These are phyloP conservation scores for Sisymbrium altissimum DNA, from an alignment of 345 rosid species.

Conservation along the genomic window DNA sequence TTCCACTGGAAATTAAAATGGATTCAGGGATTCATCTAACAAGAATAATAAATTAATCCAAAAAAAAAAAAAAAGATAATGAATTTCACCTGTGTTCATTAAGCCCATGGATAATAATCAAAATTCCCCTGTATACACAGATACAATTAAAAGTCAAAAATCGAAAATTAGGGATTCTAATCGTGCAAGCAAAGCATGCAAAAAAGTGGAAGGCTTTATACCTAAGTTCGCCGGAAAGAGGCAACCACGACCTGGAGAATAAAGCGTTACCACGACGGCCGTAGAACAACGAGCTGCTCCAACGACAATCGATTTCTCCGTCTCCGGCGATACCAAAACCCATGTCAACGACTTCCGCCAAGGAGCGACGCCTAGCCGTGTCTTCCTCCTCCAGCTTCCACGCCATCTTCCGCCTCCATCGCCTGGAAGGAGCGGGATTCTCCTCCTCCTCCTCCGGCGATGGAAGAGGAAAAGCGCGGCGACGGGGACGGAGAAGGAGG, in stretches of 20 bases:
- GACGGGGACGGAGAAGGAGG: constrained; percentile 63
- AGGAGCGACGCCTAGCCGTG: constrained; percentile 66
- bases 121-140: constrained; percentile 64
- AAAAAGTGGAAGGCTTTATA: constrained; percentile 34
- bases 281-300: constrained; percentile 56
- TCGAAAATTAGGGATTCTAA: background rate
- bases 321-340: constrained; percentile 35
- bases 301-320: constrained; percentile 37
- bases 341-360: constrained; percentile 72
- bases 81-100: constrained; percentile 86
- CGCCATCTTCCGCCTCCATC: constrained; percentile 44
- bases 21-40: background rate
- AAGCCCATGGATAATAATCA: constrained; percentile 85
- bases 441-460: constrained; percentile 14
- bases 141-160: background rate
- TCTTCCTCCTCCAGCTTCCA: constrained; percentile 90
- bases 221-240: constrained; percentile 62
- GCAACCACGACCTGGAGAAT: constrained; percentile 89
- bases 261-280: constrained; percentile 67
- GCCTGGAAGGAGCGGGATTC: constrained; percentile 29
- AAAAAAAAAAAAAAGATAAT: background rate
- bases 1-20: constrained; percentile 52
- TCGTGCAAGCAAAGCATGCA: constrained; percentile 1
- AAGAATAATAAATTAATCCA: background rate
- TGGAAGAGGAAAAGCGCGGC: constrained; percentile 33